These are phyloP conservation scores for Agrocybe pediades DNA, from an alignment of 768 basidiomycete species.

Conservation along the genomic window DNA sequence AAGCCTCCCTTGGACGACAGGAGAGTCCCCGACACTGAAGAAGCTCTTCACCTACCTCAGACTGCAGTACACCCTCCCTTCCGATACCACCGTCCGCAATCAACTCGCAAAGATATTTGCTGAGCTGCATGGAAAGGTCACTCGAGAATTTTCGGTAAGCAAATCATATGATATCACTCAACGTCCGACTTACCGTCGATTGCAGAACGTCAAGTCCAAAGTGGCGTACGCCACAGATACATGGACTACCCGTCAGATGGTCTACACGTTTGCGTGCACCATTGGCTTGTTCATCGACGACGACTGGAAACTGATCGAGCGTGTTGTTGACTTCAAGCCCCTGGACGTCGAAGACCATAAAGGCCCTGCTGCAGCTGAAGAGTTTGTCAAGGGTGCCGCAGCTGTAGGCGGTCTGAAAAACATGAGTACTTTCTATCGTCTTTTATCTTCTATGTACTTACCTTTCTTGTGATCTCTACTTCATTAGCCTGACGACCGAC, in stretches of 20 bases:
- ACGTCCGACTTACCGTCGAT: neutral
- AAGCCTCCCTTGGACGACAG: slow-evolving; percentile 26
- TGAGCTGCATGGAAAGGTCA: slow-evolving; percentile 23
- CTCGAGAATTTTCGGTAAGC: slow-evolving; percentile 22
- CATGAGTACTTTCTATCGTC: slow-evolving; percentile 28
- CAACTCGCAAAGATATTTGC: slow-evolving; percentile 21
- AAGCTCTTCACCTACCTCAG: slow-evolving; percentile 26
- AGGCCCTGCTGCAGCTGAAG: slow-evolving; percentile 30
- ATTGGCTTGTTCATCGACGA: slow-evolving; percentile 29
- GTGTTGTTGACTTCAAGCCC: slow-evolving; percentile 32
- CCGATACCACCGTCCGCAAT: slow-evolving; percentile 24
- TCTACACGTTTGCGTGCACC: slow-evolving; percentile 31
- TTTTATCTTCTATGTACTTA: neutral
- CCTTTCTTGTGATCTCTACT: slow-evolving; percentile 14
- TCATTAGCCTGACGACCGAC: slow-evolving; percentile 27
- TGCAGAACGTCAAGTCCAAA: slow-evolving; percentile 17
- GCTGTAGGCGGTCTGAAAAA: slow-evolving; percentile 29
- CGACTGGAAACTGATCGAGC: slow-evolving; percentile 31
- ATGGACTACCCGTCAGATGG: slow-evolving; percentile 33
- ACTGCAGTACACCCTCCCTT: slow-evolving; percentile 16
- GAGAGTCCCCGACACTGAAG: slow-evolving; percentile 18
- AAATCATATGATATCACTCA: neutral
- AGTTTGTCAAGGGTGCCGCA: slow-evolving; percentile 24
- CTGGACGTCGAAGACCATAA: slow-evolving; percentile 32
- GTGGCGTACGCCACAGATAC: slow-evolving; percentile 25